Percentiles rank a stretch among this genome's conserved stretches.
Evolutionary conservation across 2,329 filamentous ascomycete species (phyloP).

Genomic region (Colletotrichum higginsianum): DNA sequence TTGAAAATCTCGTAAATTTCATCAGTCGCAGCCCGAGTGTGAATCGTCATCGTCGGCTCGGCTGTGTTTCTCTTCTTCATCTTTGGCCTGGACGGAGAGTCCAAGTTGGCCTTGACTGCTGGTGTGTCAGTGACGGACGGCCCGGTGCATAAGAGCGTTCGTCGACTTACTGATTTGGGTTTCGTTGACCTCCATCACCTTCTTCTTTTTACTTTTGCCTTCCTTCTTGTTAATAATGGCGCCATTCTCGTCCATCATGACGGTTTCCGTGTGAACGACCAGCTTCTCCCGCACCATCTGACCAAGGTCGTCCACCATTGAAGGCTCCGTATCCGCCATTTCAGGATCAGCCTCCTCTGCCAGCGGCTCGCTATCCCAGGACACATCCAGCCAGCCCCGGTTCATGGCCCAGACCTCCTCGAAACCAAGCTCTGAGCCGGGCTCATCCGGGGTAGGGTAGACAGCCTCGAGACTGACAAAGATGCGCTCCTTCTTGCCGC

Average conservation of each 20-base stretch:
- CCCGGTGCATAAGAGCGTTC: too few species aligned
- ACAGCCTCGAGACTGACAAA: conserved; percentile 89
- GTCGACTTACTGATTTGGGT: conserved; percentile 87
- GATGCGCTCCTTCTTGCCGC: conserved; percentile 86
- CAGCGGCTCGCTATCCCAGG: conserved; percentile 61
- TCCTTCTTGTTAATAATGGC: conserved; percentile 62
- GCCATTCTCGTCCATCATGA: conserved; percentile 73
- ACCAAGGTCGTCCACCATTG: conserved; percentile 43
- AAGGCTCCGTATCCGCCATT: conserved; percentile 30
- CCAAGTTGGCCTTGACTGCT: conserved; percentile 90
- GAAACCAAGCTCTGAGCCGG: conserved; percentile 85
- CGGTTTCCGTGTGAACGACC: conserved; percentile 59
- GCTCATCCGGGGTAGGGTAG: conserved; percentile 82
- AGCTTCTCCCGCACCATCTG: conserved; percentile 55
- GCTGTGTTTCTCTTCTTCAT: conserved; percentile 80
- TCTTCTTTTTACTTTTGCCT: conserved; percentile 77
- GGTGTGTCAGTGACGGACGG: conserved; percentile 51
- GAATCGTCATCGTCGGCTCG: conserved; percentile 98
- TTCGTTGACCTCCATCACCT: conserved; percentile 88
- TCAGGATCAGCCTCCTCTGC: conserved; percentile 35
- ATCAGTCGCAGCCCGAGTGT: conserved; percentile 94
- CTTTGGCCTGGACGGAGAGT: conserved; percentile 89
- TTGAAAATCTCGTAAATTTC: conserved; percentile 99
- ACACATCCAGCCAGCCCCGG: conserved; percentile 76
- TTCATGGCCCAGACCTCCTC: conserved; percentile 89